A percentile compares a stretch with the other conserved stretches of the same genome.
Conservation (phyloP, 2,329 filamentous ascomycete genomes). For the Botrytis fabae region DNA sequence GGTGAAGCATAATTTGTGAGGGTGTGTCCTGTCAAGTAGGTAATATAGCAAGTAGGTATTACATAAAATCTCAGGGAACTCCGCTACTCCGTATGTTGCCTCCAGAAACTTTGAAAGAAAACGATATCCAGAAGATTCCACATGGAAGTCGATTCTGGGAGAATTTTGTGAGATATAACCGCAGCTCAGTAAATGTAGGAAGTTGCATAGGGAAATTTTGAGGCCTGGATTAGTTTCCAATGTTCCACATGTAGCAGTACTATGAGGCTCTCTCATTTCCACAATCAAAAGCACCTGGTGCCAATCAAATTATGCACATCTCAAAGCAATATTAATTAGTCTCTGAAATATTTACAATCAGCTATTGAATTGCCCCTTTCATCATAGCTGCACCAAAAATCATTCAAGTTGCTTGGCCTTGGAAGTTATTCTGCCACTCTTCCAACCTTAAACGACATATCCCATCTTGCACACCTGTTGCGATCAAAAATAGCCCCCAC, state of each 20-base stretch:
- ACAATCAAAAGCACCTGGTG: background rate
- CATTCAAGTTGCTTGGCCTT: background rate
- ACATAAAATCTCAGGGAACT: background rate
- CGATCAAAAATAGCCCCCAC: background rate
- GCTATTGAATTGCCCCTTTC: background rate
- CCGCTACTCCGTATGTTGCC: background rate
- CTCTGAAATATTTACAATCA: background rate
- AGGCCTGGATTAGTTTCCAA: background rate
- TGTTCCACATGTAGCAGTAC: background rate
- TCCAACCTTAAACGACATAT: background rate
- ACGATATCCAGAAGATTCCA: background rate
- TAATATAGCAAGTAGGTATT: background rate
- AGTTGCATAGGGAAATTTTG: background rate
- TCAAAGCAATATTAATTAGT: background rate
- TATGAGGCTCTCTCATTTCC: background rate
- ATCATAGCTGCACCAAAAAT: background rate
- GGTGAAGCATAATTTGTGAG: constrained; percentile 11
- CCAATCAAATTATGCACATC: background rate
- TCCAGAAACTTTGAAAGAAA: background rate
- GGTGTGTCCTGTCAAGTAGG: background rate
- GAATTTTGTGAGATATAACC: background rate
- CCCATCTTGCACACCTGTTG: background rate
- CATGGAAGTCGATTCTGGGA: background rate
- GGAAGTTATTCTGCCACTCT: background rate
- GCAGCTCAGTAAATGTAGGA: background rate